Evolutionary conservation across 2,329 filamentous ascomycete genomes (phyloP), one percentile per base, ranked within the genome.

Genomic region (Phoma herbarum): DNA sequence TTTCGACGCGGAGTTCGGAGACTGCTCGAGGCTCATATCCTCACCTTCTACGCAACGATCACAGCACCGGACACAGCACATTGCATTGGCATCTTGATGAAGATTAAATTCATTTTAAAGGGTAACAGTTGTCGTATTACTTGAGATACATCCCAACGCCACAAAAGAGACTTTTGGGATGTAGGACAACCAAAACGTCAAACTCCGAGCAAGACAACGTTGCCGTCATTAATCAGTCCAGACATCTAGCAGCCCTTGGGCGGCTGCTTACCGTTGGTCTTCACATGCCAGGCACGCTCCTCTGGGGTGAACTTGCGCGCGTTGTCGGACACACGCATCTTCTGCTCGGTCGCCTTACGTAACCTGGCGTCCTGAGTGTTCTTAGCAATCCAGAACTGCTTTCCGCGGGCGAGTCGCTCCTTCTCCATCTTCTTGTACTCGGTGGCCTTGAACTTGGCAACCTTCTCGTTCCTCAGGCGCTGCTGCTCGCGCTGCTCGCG

Each of bases 301-400:
- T 44, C 23, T 4, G 25, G 4, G 7, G 43, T 45, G 26, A 45
- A 29, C 25, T 45, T 45, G 26, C 43, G 43, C 25, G 43, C 43
- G n/a, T 20, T 45, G 6, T 26, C 26, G 8, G 43, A 45, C 26
- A n/a, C 26, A 45, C 25, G 43, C 26, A 10, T 11, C 43, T 29
- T 45, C 43, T 18, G 16, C 26, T 45, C 26, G n/a, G 43, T 45
- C 16, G 43, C 8, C 43, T 45, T 28, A 1, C 26, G 43, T n/a
- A 45, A 18, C 43, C 18, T 45, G 2, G 43, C n/a, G n/a, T 29
- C 26, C 14, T 45, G 16, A 14, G 43, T 20, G 16, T 45, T 45
- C 43, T 45, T 45, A 11, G n/a, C n/a, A 16, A 8, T n/a, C 43
- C 43, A 45, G 43, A 29, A 45, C 43, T 29, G 25, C 43, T 45